Base-by-base conservation (phyloP, 116 monocot genomes). In the Posidonia oceanica region DNA sequence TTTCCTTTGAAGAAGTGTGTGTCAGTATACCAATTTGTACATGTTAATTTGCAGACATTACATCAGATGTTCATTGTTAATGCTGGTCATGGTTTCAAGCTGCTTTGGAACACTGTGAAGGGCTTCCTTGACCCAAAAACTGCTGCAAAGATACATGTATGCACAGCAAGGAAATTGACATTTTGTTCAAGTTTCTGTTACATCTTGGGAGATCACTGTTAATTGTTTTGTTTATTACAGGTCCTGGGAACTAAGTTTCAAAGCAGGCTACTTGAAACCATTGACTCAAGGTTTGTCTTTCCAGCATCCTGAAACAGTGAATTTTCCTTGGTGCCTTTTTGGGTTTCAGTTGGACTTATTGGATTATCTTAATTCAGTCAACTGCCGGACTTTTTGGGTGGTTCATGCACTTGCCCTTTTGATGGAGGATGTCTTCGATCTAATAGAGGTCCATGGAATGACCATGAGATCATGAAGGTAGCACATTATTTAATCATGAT, bases 371-470 rank as follows among this genome's bases (percentile, higher is more conserved):
- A 23, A n/a, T 74, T 23, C 61, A 91, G 95, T 73, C 88, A 96
- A 83, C 72, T 96, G 37, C 95, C 95, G 48, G 84, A 84, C 8
- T 91, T 91, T 69, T 78, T 96, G 71, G 95, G 95, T 80, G 95
- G 95, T 7, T 64, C 79, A 29, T 96, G 95, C 74, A 80, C 81
- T 23, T 96, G 95, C 71, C 40, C 76, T 72, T 71, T 18, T 52
- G 82, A 76, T 22, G 88, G 94, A 67, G 94, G 91, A n/a, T 91
- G 95, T 55, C 86, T 95, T 59, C 82, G 59, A 57, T 91, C 91
- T 18, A 86, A 96, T 68, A 91, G 81, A 80, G 95, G 95, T 29
- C 95, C 95, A 54, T 96, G 95, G 95, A 95, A 87, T 81, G 88
- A 96, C 77, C 81, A 86, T 57, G 74, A 81, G 44, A 83, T 88